Evolutionary conservation across 2,329 filamentous ascomycete species (phyloP).

Genomic region (Penicillium sp.): DNA sequence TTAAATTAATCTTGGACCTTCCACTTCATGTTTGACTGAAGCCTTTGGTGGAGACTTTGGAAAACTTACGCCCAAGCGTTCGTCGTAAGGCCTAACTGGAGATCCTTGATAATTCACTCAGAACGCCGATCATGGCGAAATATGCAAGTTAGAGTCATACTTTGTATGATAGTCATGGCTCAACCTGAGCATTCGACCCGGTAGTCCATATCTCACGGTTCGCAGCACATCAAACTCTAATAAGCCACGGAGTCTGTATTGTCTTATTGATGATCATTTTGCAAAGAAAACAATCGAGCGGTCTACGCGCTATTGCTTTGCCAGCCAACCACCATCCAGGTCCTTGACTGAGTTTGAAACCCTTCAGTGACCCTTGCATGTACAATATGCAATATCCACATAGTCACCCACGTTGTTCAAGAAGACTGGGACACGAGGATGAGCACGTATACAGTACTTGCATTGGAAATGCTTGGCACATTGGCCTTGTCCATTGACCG

Average conservation of each 20-base stretch:
- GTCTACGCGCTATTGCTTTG: not conserved
- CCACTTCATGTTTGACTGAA: too few relatives aligned
- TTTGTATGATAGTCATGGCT: not conserved
- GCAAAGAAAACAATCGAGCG: not conserved
- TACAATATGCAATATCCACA: not conserved
- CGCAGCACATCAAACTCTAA: not conserved
- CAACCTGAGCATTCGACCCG: not conserved
- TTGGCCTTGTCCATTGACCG: not conserved
- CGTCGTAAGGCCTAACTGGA: too few relatives aligned
- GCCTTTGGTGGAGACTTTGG: not conserved
- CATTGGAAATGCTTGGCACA: not conserved
- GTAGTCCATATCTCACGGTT: not conserved
- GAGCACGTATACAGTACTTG: not conserved
- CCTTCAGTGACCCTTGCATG: not conserved
- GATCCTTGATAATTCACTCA: not conserved
- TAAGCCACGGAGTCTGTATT: not conserved
- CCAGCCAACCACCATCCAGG: not conserved
- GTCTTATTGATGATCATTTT: not conserved
- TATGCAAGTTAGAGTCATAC: not conserved
- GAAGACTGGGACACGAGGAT: not conserved
- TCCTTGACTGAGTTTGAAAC: not conserved
- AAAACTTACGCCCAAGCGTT: not conserved
- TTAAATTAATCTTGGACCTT: too few relatives aligned
- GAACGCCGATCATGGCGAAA: not conserved
- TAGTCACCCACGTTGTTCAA: not conserved